phyloP scores from a whole-genome alignment of 164 flowering plant species.

The Vitis vinifera region ASM3070453v1 NC_081816.1:6640501-6641000 shows the following conservation, averaged over 20 bases:
- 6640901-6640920: slow-evolving; percentile 26
- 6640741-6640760: slow-evolving; percentile 23
- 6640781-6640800: slow-evolving; percentile 15
- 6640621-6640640: slow-evolving; percentile 6
- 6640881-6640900: slow-evolving; percentile 48
- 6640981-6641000: slow-evolving; percentile 35
- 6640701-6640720: slow-evolving; percentile 21
- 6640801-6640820: slow-evolving; percentile 1
- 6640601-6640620: slow-evolving; percentile 21
- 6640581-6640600: background rate
- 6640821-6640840: background rate
- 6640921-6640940: slow-evolving; percentile 62
- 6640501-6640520: background rate
- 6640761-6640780: slow-evolving; percentile 21
- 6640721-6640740: slow-evolving; percentile 37
- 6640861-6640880: slow-evolving; percentile 48
- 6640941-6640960: slow-evolving; percentile 39
- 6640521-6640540: background rate
- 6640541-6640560: background rate
- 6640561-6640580: background rate
- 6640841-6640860: background rate
- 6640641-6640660: slow-evolving; percentile 2
- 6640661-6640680: slow-evolving; percentile 25
- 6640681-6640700: slow-evolving; percentile 30
- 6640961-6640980: slow-evolving; percentile 27